Conservation (phyloP, 2,329 filamentous ascomycete species). For the Orbilia blumenaviensis region DNA sequence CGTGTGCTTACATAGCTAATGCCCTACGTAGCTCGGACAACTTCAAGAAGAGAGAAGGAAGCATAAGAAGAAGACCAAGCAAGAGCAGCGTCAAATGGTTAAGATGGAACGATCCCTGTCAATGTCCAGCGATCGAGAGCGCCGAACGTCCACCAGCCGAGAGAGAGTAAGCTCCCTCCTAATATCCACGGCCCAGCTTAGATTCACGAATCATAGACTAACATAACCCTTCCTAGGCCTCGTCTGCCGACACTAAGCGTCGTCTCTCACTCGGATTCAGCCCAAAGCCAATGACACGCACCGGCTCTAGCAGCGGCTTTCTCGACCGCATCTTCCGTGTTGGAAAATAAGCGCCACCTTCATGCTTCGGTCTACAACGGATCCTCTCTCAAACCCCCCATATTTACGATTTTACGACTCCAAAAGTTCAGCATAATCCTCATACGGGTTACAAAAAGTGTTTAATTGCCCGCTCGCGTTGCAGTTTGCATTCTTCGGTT, state of each 20-base stretch:
- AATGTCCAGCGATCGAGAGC: slow-evolving; percentile 31
- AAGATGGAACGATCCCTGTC: slow-evolving; percentile 46
- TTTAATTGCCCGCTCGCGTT: neutral
- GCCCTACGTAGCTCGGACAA: slow-evolving; percentile 19
- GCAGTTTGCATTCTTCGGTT: neutral
- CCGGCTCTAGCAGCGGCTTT: slow-evolving; percentile 26
- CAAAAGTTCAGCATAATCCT: neutral
- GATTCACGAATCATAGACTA: neutral
- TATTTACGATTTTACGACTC: neutral
- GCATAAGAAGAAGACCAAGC: slow-evolving; percentile 46
- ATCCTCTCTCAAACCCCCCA: neutral
- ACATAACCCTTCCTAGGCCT: slow-evolving; percentile 24
- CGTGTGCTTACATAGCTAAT: neutral
- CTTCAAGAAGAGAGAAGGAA: slow-evolving; percentile 44
- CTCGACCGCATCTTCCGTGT: slow-evolving; percentile 38
- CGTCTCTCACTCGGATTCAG: slow-evolving; percentile 39
- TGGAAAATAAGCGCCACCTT: slow-evolving; percentile 12
- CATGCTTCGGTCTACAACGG: too few relatives aligned
- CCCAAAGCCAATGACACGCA: slow-evolving; percentile 36
- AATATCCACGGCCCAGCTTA: neutral
- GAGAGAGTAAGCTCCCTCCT: slow-evolving; percentile 29
- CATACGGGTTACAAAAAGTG: slow-evolving; percentile 19
- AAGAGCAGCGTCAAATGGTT: slow-evolving; percentile 27
- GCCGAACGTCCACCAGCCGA: slow-evolving; percentile 24
- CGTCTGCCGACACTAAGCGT: slow-evolving; percentile 41